phyloP scores from a whole-genome alignment of 108 stramenopile species.

The Cyclotella choctawhatcheeana region DNA sequence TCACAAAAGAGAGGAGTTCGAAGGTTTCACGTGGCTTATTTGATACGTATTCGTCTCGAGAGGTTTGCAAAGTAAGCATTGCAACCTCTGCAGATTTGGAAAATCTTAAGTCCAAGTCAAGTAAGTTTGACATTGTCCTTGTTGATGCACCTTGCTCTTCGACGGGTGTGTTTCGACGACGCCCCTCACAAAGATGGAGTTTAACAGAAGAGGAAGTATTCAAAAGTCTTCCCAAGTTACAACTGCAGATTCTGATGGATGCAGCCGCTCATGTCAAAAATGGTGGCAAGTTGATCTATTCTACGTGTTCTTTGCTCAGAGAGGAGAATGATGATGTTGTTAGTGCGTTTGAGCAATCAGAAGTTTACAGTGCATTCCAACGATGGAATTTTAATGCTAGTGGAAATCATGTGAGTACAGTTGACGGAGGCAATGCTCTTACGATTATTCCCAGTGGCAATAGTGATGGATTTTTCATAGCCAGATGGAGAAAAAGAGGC shows the following conservation, averaged over 20 bases:
- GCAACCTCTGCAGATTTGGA: conserved; percentile 22
- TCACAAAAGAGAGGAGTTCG: not conserved
- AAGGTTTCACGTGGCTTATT: not conserved
- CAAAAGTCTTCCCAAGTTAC: conserved; percentile 32
- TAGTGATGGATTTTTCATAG: conserved; percentile 63
- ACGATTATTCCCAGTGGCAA: conserved; percentile 34
- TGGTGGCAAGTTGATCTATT: conserved; percentile 52
- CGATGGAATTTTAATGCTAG: conserved; percentile 31
- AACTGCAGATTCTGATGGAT: conserved; percentile 43
- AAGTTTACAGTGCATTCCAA: conserved; percentile 22
- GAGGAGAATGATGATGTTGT: conserved; percentile 55
- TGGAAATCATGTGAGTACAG: not conserved
- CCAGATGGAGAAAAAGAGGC: conserved; percentile 38
- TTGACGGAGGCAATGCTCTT: not conserved
- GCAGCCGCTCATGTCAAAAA: conserved; percentile 45
- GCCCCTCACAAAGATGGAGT: conserved; percentile 58
- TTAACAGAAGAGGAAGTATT: conserved; percentile 33
- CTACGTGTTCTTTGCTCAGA: conserved; percentile 54
- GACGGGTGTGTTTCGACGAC: conserved; percentile 50
- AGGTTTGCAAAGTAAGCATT: conserved; percentile 25
- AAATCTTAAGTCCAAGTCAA: not conserved
- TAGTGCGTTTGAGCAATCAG: conserved; percentile 36
- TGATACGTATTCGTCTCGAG: not conserved
- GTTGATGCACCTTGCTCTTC: conserved; percentile 63
- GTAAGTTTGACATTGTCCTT: conserved; percentile 48